Evolutionary conservation across 1,284 basidiomycete species (phyloP), one percentile per base, ranked within the genome.

Genomic region (Cryptococcus maquisensis): DNA sequence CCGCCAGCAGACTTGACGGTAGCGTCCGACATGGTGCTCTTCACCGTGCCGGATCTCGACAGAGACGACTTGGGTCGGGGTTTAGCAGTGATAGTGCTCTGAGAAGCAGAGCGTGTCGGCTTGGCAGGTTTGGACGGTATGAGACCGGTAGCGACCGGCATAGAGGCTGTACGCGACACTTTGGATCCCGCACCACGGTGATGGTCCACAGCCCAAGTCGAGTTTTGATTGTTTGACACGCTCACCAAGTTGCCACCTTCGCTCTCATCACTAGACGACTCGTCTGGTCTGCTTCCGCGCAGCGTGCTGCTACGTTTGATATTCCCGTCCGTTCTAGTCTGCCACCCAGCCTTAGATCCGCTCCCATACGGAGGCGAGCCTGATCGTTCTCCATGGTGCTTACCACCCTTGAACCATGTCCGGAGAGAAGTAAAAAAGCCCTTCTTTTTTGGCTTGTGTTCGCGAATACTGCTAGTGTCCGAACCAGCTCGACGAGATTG

Each of bases 371-470:
- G 60, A 15, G 71, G 73, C 0, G 68, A 70, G 24, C 68, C 65
- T 0, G 66, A 66, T 9, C 66, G 54, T 23, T 51, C 51, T 21
- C 62, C 56, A 42, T 64, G 64, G 36, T 63, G 49, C 21, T 59
- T 64, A 15, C 43, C 51, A 8, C 49, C 59, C 49, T 71, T 70
- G 68, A 77, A 77, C 49, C 75, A 61, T n/a, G 66, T 59, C 3
- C 67, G 63, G 47, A 77, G 61, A 0, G 66, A 67, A 7, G 66
- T 62, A 57, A 75, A 75, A 66, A 77, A 77, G 13, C 74, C 74
- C 39, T 62, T 57, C 62, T 71, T 72, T 59, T 71, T 71, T 20
- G 36, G 37, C 59, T 61, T 65, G 24, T 57, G 51, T 4, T 52
- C 55, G n/a, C 63, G 56, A 35, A 66, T 55, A 38, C 69, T 72